Evolutionary conservation across 2,329 filamentous ascomycete species (phyloP), one percentile per base, ranked within the genome.

Genomic region (Clarireedia hainanense): DNA sequence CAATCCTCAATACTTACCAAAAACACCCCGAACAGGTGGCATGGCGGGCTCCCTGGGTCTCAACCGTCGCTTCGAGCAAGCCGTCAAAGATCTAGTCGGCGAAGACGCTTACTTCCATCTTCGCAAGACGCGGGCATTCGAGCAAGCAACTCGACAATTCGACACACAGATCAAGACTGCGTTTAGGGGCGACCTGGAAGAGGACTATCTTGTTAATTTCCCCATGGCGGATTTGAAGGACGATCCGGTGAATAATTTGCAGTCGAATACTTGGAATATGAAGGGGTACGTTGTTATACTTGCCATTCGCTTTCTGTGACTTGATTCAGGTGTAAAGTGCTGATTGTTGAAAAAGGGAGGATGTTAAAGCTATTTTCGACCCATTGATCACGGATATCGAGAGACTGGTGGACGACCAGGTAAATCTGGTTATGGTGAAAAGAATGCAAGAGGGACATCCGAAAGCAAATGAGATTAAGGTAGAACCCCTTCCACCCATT

Each of bases 281-380:
- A 63, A 60, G 57, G 26, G 60, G 61, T 47, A 59, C 59, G 2
- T 60, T 62, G 2, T 14, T 30, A 0, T 3, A 34, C 15, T n/a
- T 20, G 68, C 10, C 24, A 14, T 34, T 23, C 4, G 6, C n/a
- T 56, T 26, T 27, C 39, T 27, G 17, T 6, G 45, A 5, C 14
- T 46, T 23, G 12, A 34, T 17, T 26, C n/a, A 7, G 2, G 42
- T 2, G n/a, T 24, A 20, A 17, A n/a, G 2, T n/a, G 36, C 48
- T 26, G 40, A 26, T n/a, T 23, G 14, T 20, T 15, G 15, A 51
- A 24, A 73, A 72, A 61, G 68, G 68, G 57, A 69, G 80, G 59
- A 79, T 83, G 56, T 81, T 80, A 56, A 79, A 78, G 56, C 88
- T 83, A 20, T 73, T 68, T 57, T 64, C 67, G 3, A 64, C 48